Base-by-base conservation (phyloP, 2,329 filamentous ascomycete species). In the Sordariomycetes sp. region DNA sequence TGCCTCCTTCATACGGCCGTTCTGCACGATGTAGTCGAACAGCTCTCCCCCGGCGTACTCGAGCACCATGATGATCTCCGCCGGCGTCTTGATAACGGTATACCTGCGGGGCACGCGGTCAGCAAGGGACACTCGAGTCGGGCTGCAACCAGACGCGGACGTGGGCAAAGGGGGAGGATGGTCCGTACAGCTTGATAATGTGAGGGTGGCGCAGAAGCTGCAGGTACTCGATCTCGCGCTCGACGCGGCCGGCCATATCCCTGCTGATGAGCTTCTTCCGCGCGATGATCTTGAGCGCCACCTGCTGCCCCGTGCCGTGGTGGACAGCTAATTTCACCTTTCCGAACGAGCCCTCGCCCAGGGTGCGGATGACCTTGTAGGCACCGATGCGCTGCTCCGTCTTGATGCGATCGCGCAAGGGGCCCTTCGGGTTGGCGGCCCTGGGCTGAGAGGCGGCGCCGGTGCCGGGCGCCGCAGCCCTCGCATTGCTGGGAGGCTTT, bases 241-340 rank as follows among this genome's bases (percentile, higher is more conserved):
- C 94, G 62, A 99, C 95, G 60, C 94, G 84, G 60, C 94, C 94
- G 56, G 95, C 91, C 94, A 99, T 97, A 72, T 99, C 94, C 66
- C 92, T 81, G 64, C 91, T 97, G 64, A 96, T 90, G 66, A 99
- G 81, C 76, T 96, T 95, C 76, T 94, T 94, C 63, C 94, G 83
- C 50, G 90, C 89, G 67, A 99, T 99, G 68, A 97, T 96, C 79
- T 99, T 99, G 68, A 99, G 80, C 32, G 94, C 94, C 55, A 99
- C 94, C 74, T 96, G 89, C 71, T 97, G 91, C 62, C 89, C 89
- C 63, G 89, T 97, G 63, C 90, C 85, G 66, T 90, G 85, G 69
- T 99, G 94, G 50, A 91, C 87, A 24, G 94, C 94, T 65, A 99
- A 82, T 77, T 97, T 97, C 69, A 99, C 94, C 75, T 99, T 99